Conservation (phyloP, 179 eudicot species). For the Beta lomatogona region DNA sequence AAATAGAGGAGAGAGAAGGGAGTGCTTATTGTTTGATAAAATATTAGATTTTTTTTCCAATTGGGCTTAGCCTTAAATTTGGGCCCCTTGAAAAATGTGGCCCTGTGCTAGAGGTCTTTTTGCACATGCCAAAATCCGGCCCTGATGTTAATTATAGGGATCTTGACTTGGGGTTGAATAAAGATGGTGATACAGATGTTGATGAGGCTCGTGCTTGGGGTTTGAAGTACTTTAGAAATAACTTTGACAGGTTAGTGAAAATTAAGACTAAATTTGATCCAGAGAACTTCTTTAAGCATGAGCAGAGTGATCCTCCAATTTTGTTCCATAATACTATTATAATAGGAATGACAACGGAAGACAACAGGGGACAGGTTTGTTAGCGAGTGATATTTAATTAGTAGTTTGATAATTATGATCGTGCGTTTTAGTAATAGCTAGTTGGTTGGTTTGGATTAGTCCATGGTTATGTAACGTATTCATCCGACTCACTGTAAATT, state of each 20-base stretch:
- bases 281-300: conserved; percentile 35
- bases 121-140: too few species aligned
- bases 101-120: too few species aligned
- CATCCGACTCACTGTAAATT: too few species aligned
- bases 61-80: too few species aligned
- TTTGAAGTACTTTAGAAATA: conserved; percentile 38
- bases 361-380: conserved; percentile 22
- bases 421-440: too few species aligned
- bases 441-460: too few species aligned
- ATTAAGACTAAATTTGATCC: conserved; percentile 48
- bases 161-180: conserved; percentile 52
- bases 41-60: too few species aligned
- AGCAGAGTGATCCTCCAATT: conserved; percentile 35
- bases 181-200: conserved; percentile 27
- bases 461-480: too few species aligned
- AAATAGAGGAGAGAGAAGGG: too few species aligned
- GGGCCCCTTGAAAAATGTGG: too few species aligned
- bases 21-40: too few species aligned
- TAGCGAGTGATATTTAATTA: background rate
- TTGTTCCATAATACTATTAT: conserved; percentile 10
- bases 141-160: conserved; percentile 60
- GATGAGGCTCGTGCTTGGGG: conserved; percentile 52
- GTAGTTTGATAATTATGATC: background rate
- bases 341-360: conserved; percentile 29
- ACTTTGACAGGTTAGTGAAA: conserved; percentile 45